Evolutionary conservation across 768 basidiomycete species (phyloP), one percentile per base, ranked within the genome.

Genomic region (Neoboletus subvelutipes): DNA sequence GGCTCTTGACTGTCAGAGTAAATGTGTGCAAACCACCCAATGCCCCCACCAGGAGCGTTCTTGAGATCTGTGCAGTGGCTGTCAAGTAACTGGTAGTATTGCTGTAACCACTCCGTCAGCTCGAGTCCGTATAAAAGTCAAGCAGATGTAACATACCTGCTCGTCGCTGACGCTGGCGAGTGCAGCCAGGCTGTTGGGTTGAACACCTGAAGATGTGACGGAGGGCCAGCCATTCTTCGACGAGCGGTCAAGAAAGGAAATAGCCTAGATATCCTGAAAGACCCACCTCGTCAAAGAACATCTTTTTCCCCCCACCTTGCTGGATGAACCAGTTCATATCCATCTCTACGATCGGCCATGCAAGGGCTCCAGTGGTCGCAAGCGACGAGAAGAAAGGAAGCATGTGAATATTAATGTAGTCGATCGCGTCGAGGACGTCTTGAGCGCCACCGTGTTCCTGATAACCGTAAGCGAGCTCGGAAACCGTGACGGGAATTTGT

Each of bases 21-120:
- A 52, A 90, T 84, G 66, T 91, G 90, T 28, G 86, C 87, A 63
- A 92, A 92, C 90, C 89, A 92, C 12, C 89, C 87, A 36, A 90
- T 73, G 24, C 87, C 87, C 22, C 87, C 87, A 3, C 80, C 80
- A 29, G 71, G 58, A 26, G 81, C 80, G 0, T 60, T 64, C 71
- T 91, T 91, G 64, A 91, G 76, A 62, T 83, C 77, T 11, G 74
- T 64, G 64, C 89, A 91, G 53, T 86, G 80, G 1, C 74, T 67
- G 60, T 92, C 87, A 17, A 91, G 79, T 13, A 91, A 69, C 20
- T 71, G 70, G 58, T 76, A 90, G 64, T 90, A 91, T 55, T 88
- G 59, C 59, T 63, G 52, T 22, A 39, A 40, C 24, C 20, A 55
- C 4, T 34, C 13, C 2, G 20, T 57, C 57, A 58, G 29, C 17